These are phyloP conservation scores for Cyclocybe aegerita DNA, from an alignment of 768 basidiomycete species.

Conservation along the genomic window DNA sequence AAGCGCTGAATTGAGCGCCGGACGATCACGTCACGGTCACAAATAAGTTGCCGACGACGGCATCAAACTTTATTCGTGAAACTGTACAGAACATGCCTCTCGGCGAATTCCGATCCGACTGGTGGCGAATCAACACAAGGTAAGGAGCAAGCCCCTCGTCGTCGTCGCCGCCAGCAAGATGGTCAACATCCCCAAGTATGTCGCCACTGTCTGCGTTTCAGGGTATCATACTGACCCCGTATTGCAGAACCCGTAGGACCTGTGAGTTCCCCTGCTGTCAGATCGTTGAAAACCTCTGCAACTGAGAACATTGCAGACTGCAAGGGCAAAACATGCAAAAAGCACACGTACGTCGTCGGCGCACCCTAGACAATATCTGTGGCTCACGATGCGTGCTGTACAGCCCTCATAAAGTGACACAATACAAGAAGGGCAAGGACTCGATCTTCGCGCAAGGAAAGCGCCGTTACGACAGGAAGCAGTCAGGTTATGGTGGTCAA, in stretches of 20 bases:
- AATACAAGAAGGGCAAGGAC: conserved; percentile 99
- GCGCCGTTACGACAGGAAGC: conserved; percentile 99
- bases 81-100: conserved; percentile 34
- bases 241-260: conserved; percentile 85
- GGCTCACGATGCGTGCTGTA: conserved; percentile 12
- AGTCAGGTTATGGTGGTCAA: conserved; percentile 99
- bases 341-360: conserved; percentile 81
- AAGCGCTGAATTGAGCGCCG: neutral
- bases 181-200: conserved; percentile 96
- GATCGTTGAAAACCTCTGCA: conserved; percentile 4
- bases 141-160: conserved; percentile 32
- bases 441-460: conserved; percentile 98
- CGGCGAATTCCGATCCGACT: conserved; percentile 33
- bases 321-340: conserved; percentile 96
- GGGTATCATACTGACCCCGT: conserved; percentile 5
- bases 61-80: conserved; percentile 27
- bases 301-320: conserved; percentile 53
- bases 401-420: conserved; percentile 98
- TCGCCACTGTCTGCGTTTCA: conserved; percentile 15
- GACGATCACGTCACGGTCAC: neutral
- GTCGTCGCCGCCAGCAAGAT: conserved; percentile 57
- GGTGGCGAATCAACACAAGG: conserved; percentile 31
- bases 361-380: conserved; percentile 4
- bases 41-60: neutral
- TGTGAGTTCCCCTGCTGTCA: conserved; percentile 60